Evolutionary conservation across 345 rosid species (phyloP), one percentile per base, ranked within the genome.

Genomic region (Pugionium dolabratum): DNA sequence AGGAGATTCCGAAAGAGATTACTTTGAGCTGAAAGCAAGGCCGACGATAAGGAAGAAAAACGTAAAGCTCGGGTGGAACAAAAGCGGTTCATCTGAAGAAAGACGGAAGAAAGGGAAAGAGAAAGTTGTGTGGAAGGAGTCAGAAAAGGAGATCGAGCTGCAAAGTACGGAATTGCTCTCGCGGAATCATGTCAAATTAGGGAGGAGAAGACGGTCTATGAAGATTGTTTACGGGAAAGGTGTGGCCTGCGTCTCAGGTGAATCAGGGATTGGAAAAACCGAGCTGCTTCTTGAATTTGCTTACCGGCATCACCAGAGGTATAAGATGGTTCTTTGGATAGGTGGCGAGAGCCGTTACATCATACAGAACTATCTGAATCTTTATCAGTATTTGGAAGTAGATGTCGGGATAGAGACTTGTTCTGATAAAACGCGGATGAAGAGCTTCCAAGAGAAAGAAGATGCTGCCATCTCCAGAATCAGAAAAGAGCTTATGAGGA

Each of bases 281-380:
- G 97, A 94, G 78, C 91, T 94, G 78, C 96, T 90, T 79, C 86
- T 94, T 37, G 99, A 94, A 66, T 90, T 83, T 67, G 96, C 90
- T 9, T 85, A 94, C 70, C 58, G 85, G 80, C 80, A 86, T 75
- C 91, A 88, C 75, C 97, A 86, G 75, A 84, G 88, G 74, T 94
- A 94, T 78, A 94, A 94, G 79, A 85, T 88, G 97, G 85, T 94
- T 66, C 71, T 94, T 39, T 94, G 99, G 99, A 78, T 94, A 49
- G 93, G 96, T 7, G 99, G 99, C 6, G 96, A 86, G 72, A 86
- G 89, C 81, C 82, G 89, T 70, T 85, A 86, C 58, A 78, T 94
- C 18, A 75, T 91, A 75, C 96, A 94, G 73, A 94, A 94, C 75
- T 90, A 86, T 81, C 70, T 90, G 45, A 90, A 94, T 71, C 89